phyloP scores from a whole-genome alignment of 441 rosid species.

The Corymbia citriodora region DNA sequence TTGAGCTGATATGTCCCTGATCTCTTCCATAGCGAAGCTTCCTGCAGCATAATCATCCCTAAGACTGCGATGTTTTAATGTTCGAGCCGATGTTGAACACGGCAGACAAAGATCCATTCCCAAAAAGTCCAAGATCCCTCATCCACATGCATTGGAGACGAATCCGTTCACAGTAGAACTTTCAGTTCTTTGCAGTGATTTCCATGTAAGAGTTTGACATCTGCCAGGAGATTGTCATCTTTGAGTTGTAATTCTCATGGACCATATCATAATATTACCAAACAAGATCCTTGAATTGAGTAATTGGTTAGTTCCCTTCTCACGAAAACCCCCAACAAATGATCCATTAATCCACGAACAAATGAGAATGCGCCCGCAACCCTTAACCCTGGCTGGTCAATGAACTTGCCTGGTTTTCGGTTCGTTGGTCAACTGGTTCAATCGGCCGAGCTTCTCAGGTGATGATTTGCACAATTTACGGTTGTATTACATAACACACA shows the following conservation, averaged over 20 bases:
- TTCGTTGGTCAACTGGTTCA: neutral
- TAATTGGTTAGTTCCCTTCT: neutral
- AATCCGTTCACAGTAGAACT: neutral
- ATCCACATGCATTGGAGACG: neutral
- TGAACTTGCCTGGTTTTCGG: neutral
- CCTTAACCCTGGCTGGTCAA: neutral
- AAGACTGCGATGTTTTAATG: neutral
- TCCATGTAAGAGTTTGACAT: neutral
- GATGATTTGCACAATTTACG: neutral
- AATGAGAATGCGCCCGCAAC: neutral
- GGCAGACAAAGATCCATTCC: neutral
- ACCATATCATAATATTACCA: neutral
- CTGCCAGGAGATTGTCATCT: neutral
- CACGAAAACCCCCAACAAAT: neutral
- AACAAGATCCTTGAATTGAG: neutral
- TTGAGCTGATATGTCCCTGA: neutral
- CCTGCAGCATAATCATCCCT: neutral
- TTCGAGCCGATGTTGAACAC: neutral
- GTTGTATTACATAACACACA: neutral
- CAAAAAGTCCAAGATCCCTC: neutral
- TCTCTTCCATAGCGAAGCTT: neutral
- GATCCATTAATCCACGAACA: neutral
- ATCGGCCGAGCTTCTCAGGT: neutral
- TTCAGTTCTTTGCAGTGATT: neutral
- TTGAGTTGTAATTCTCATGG: neutral